Base-by-base conservation (phyloP, 345 rosid species). In the Eucalyptus marginata region DNA sequence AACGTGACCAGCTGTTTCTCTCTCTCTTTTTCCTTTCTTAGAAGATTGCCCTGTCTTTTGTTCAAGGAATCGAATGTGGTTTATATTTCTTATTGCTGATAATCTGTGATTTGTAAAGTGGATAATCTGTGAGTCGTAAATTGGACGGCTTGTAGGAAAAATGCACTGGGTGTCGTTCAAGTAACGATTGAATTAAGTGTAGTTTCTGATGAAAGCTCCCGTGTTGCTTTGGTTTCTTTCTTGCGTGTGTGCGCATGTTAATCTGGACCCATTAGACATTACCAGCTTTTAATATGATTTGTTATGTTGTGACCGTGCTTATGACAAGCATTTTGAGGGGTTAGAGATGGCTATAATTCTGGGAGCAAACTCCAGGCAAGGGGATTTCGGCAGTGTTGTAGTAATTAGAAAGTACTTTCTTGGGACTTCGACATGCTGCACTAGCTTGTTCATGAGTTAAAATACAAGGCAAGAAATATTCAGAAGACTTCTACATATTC, bases 81-180 rank as follows among this genome's bases (percentile, higher is more conserved):
- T 40, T 40, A 22, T 11, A 6, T 40, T 40, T 76, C 29, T 20
- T 40, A 40, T 76, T 76, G 5, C 84, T 40, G 29, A 76, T 76
- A 76, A 10, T 13, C 27, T 36, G 47, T 0, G 2, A 40, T 40
- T 76, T 20, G 84, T 36, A 2, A 20, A 10, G 1, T 71, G 27
- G 27, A 76, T 76, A 20, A 36, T 40, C 84, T 13, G 16, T 6
- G 29, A 76, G 1, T 40, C 2, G 29, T 76, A 40, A 40, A 76
- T 40, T 76, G 9, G 29, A 76, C 9, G 43, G 47, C 47, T 40
- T 22, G 47, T 11, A 40, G 47, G 0, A 40, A 76, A 76, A 36
- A 3, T 0, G 29, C 0, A 20, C 16, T 11, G 8, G 15, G 47
- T 40, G 84, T 3, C 1, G 0, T 33, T 9, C 1, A 0, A 17